Base-by-base conservation (phyloP, 2,329 filamentous ascomycete genomes). In the Xylariaceae sp. region DNA sequence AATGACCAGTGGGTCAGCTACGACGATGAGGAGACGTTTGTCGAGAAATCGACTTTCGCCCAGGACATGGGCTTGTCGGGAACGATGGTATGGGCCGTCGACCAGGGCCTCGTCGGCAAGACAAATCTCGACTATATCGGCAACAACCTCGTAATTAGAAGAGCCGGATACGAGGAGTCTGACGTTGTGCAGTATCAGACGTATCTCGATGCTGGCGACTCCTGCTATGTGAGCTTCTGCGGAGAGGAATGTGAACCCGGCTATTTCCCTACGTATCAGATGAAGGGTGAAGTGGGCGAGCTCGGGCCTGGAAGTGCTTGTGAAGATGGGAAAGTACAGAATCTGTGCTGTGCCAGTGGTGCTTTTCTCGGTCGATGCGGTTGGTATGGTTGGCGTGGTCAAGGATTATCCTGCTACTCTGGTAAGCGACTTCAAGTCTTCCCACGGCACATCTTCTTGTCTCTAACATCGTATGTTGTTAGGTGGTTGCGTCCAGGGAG, bases 21-120 rank as follows among this genome's bases (percentile, higher is more conserved):
- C 37, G 37, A 42, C 13, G 37, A 42, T 9, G 37, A 42, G 9
- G 37, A 42, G 9, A 42, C 37, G 1, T 42, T 42, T 13, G 37
- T 10, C 5, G 9, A 42, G 51, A 74, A 74, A 64, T 63, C 62
- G 35, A 51, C 56, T 0, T 71, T 62, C 51, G 72, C 71, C 2
- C 61, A 68, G 44, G 50, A 54, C 13, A 51, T 53, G 2, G 73
- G 72, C 61, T 67, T 74, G 34, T 70, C 72, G 10, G 72, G 72
- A 15, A 69, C 67, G 10, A 73, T 74, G 70, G 64, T 18, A 1
- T 58, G 56, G 56, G 56, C 56, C 1, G 50, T 60, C 2, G 58
- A 60, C 15, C 54, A 60, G 10, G 1, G 45, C 50, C 11, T 44
- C 45, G 18, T 7, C 9, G 7, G 53, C 35, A 2, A 50, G 53